These are phyloP conservation scores for Pichia sp. DNA, from an alignment of 1,139 yeast species.

Conservation along the genomic window DNA sequence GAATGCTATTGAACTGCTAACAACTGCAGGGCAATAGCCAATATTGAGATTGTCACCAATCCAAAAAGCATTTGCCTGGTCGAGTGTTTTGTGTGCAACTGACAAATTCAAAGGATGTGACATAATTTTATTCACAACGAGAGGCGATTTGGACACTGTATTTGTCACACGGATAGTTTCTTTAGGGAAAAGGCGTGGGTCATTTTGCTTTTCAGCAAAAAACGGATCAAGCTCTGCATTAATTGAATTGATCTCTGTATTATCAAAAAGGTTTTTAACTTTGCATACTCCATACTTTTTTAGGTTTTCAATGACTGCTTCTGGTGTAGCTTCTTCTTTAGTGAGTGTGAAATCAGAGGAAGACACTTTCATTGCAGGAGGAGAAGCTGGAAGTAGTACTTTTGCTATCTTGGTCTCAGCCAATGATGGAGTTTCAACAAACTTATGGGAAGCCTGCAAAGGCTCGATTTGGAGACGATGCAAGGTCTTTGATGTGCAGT, in stretches of 20 bases:
- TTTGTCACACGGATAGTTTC: constrained; percentile 12
- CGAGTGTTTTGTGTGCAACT: constrained; percentile 6
- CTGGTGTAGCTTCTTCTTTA: constrained; percentile 11
- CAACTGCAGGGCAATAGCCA: constrained; percentile 9
- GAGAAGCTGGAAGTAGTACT: constrained; percentile 1
- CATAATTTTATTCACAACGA: constrained; percentile 11
- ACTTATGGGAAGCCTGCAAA: too few relatives aligned
- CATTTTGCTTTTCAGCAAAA: constrained; percentile 9
- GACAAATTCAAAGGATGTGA: constrained; percentile 10
- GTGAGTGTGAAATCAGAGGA: constrained; percentile 7
- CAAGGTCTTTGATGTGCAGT: constrained; percentile 8
- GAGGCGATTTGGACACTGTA: constrained; percentile 12
- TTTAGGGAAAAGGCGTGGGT: constrained; percentile 11
- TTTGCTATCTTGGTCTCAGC: constrained; percentile 5
- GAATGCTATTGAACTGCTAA: constrained; percentile 24
- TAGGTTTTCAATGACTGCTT: constrained; percentile 3
- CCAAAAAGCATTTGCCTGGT: constrained; percentile 13
- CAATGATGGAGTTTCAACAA: constrained; percentile 7
- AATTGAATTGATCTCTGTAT: constrained; percentile 6
- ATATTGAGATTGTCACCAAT: constrained; percentile 12
- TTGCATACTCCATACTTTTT: constrained; percentile 11
- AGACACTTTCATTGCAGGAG: not conserved
- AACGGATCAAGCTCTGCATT: constrained; percentile 11
- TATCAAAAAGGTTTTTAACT: constrained; percentile 6
- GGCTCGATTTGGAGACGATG: constrained; percentile 3